These are phyloP conservation scores for Limonium bicolor DNA, from an alignment of 148 eudicot species.

Conservation along the genomic window DNA sequence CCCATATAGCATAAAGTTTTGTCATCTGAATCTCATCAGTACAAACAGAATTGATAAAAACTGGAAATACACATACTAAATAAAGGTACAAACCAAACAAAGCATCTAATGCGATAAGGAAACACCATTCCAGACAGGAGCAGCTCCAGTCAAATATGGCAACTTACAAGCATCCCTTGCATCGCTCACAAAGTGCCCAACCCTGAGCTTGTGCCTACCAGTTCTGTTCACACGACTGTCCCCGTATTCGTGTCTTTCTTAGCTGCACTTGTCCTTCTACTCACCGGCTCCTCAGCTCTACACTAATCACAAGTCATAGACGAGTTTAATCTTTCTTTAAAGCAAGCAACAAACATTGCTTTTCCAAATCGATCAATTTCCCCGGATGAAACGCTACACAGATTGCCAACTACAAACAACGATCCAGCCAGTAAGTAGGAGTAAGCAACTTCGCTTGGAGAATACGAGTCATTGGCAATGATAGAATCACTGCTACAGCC, in stretches of 20 bases:
- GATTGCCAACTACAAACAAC: constrained; percentile 73
- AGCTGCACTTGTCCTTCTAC: constrained; percentile 20
- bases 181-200: constrained; percentile 64
- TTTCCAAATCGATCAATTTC: constrained; percentile 92
- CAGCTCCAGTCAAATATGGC: constrained; percentile 67
- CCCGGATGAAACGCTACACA: constrained; percentile 89
- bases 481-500: constrained; percentile 89
- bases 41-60: too few species aligned
- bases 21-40: too few species aligned
- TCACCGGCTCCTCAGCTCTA: constrained; percentile 33
- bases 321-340: constrained; percentile 49
- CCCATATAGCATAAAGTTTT: too few species aligned
- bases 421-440: constrained; percentile 75
- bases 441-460: constrained; percentile 68
- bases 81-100: too few species aligned
- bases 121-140: constrained; percentile 95
- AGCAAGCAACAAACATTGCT: constrained; percentile 53
- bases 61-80: too few species aligned
- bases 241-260: constrained; percentile 26
- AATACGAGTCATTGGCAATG: constrained; percentile 32
- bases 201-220: constrained; percentile 51
- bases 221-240: constrained; percentile 4
- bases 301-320: constrained; percentile 43
- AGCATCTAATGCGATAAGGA: too few species aligned
- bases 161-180: constrained; percentile 74